A percentile compares a stretch with the other conserved stretches of the same genome.
phyloP scores from a whole-genome alignment of 2,329 filamentous ascomycete species.

The Ciborinia camelliae region DNA sequence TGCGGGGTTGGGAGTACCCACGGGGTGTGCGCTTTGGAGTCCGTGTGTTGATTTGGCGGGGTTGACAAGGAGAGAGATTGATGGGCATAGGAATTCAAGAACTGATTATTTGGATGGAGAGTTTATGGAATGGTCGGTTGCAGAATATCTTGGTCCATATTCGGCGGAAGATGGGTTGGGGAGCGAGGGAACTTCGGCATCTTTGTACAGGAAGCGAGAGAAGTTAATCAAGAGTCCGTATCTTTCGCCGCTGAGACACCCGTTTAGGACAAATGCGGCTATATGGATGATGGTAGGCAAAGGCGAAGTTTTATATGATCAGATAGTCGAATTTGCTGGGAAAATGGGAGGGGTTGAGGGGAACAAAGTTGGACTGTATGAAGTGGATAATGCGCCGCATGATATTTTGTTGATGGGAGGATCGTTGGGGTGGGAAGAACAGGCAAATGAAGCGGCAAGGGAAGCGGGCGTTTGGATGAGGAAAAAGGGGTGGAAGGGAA shows the following conservation, averaged over 20 bases:
- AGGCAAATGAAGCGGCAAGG: not conserved
- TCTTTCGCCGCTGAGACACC: too few relatives aligned
- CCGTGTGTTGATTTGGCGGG: too few relatives aligned
- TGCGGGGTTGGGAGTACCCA: too few relatives aligned
- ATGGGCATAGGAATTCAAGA: not conserved
- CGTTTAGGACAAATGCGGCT: too few relatives aligned
- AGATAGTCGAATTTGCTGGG: not conserved
- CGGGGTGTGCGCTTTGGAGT: too few relatives aligned
- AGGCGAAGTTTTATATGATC: not conserved
- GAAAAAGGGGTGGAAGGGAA: not conserved
- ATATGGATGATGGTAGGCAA: too few relatives aligned
- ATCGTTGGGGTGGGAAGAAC: not conserved
- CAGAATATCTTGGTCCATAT: not conserved
- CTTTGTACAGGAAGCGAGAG: not conserved
- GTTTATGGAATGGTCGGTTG: not conserved
- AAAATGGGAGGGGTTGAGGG: not conserved
- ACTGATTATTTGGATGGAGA: not conserved
- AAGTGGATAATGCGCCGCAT: not conserved
- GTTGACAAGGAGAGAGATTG: not conserved
- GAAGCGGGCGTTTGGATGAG: not conserved
- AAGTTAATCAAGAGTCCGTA: not conserved
- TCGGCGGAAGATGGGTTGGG: not conserved
- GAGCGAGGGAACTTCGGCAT: not conserved
- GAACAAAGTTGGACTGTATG: not conserved
- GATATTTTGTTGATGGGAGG: not conserved